These are phyloP conservation scores for Botrytis fabae DNA, from an alignment of 2,329 filamentous ascomycete genomes.

Conservation along the genomic window DNA sequence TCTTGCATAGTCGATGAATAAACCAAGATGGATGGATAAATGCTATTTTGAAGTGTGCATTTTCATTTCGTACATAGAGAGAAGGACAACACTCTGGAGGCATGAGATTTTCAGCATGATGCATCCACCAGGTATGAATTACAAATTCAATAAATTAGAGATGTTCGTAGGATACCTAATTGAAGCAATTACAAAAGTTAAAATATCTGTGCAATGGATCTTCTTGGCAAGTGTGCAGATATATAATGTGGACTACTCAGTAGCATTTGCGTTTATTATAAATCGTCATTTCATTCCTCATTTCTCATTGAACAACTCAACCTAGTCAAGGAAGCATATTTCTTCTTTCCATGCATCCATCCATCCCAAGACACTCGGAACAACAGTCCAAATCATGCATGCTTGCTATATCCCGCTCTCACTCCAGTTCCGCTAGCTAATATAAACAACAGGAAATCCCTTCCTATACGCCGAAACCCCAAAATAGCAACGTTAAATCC, in stretches of 20 bases:
- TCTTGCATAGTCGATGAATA: background rate
- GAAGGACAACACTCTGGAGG: slow-evolving; percentile 14
- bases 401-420: background rate
- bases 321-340: background rate
- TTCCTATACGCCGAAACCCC: background rate
- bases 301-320: background rate
- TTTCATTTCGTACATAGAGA: slow-evolving; percentile 1
- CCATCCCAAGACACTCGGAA: background rate
- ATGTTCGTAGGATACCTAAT: slow-evolving; percentile 1
- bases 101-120: background rate
- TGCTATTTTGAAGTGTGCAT: background rate
- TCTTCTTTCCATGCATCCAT: background rate
- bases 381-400: background rate
- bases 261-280: background rate
- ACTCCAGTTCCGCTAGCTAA: background rate
- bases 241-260: background rate
- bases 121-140: background rate
- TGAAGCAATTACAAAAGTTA: background rate
- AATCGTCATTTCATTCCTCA: background rate
- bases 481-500: background rate
- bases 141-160: background rate
- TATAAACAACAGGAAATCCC: background rate
- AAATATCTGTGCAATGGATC: no score
- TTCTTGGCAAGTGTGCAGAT: background rate
- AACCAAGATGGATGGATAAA: background rate